These are phyloP conservation scores for Fusarium armeniacum DNA, from an alignment of 2,329 filamentous ascomycete species.

Conservation along the genomic window DNA sequence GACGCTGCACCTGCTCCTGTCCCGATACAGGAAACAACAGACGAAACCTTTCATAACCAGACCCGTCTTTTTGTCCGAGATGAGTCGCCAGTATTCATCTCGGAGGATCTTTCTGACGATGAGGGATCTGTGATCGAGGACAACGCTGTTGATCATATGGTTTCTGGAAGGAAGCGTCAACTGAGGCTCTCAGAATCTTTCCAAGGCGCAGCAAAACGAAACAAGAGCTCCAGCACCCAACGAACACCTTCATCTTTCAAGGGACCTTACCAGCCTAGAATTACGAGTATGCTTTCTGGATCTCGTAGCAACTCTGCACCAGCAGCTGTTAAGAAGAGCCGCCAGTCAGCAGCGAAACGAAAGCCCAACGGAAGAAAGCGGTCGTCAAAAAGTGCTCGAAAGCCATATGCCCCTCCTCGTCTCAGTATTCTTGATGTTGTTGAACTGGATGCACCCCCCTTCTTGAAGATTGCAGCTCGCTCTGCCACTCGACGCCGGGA, in stretches of 20 bases:
- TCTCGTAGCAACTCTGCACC: constrained; percentile 17
- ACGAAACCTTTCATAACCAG: constrained; percentile 49
- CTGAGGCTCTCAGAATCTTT: constrained; percentile 49
- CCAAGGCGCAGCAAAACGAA: constrained; percentile 47
- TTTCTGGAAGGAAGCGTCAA: constrained; percentile 59
- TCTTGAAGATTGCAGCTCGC: constrained; percentile 73
- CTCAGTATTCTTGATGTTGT: constrained; percentile 74
- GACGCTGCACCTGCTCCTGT: constrained; percentile 19
- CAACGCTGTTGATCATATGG: constrained; percentile 66
- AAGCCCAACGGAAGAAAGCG: constrained; percentile 23
- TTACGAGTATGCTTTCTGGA: constrained; percentile 51
- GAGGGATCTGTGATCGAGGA: constrained; percentile 63
- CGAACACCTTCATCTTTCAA: constrained; percentile 42
- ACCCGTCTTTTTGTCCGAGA: constrained; percentile 45
- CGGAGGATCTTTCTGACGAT: constrained; percentile 46
- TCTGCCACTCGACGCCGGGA: constrained; percentile 63
- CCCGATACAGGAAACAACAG: constrained; percentile 39
- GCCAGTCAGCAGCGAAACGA: constrained; percentile 22
- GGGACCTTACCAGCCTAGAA: constrained; percentile 51
- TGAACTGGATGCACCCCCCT: constrained; percentile 66
- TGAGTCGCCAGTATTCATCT: background rate
- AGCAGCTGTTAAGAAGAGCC: constrained; percentile 34
- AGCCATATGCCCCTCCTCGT: constrained; percentile 55
- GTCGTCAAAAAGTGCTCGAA: constrained; percentile 11
- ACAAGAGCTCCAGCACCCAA: constrained; percentile 36